Evolutionary conservation across 2,329 filamentous ascomycete species (phyloP).

Genomic region (Diaporthe vexans): DNA sequence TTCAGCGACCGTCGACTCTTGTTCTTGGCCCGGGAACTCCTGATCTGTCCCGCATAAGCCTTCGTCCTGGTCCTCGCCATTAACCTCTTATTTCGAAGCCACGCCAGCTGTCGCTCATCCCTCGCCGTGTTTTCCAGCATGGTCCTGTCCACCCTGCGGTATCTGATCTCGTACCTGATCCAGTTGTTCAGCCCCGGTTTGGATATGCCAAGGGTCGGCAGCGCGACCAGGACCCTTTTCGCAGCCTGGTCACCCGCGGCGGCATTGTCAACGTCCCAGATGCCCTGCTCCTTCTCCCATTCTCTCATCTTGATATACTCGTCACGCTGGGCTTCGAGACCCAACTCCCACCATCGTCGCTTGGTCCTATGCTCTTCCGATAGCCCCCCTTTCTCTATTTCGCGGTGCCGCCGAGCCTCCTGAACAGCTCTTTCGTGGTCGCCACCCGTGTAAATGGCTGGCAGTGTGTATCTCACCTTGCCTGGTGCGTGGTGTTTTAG

Average conservation of each 20-base stretch:
- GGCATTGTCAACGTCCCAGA: neutral
- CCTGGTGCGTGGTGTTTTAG: conserved; percentile 66
- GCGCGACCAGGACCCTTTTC: conserved; percentile 61
- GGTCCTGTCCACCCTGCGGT: conserved; percentile 62
- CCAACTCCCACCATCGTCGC: conserved; percentile 26
- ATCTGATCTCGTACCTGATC: conserved; percentile 65
- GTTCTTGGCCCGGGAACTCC: neutral
- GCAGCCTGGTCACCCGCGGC: neutral
- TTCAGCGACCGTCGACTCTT: neutral
- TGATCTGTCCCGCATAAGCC: neutral
- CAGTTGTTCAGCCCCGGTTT: conserved; percentile 62
- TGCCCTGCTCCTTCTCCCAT: neutral
- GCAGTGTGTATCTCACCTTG: conserved; percentile 69
- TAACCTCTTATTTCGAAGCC: neutral
- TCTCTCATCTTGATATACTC: conserved; percentile 16
- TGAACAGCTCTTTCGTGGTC: conserved; percentile 50
- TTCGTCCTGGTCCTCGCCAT: conserved; percentile 16
- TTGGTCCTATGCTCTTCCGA: conserved; percentile 24
- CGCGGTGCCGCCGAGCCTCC: conserved; percentile 43
- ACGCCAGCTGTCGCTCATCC: conserved; percentile 22
- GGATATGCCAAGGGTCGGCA: conserved; percentile 66
- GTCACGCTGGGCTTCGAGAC: neutral
- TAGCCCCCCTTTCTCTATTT: conserved; percentile 27
- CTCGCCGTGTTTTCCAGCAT: conserved; percentile 49
- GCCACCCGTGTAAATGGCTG: conserved; percentile 64